A percentile compares a stretch with the other conserved stretches of the same genome.
These are phyloP conservation scores for Metschnikowia similis DNA, from an alignment of 805 yeast genomes.

Conservation along the genomic window DNA sequence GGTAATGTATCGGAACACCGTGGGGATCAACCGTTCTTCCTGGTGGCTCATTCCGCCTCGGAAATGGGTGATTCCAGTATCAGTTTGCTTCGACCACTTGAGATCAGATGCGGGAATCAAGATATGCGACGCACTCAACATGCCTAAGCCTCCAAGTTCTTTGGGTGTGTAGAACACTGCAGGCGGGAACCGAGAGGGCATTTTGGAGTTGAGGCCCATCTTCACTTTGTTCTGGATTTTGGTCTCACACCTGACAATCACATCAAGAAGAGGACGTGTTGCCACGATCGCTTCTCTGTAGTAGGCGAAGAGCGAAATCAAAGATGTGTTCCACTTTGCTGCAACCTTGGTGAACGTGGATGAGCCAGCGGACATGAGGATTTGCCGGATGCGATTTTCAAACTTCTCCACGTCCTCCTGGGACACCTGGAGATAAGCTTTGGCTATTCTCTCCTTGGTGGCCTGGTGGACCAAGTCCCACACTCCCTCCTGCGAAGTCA, in stretches of 20 bases:
- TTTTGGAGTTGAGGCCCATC: constrained; percentile 91
- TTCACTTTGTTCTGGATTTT: constrained; percentile 91
- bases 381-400: constrained; percentile 79
- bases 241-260: constrained; percentile 86
- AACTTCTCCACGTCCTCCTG: constrained; percentile 76
- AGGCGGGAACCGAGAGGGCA: constrained; percentile 99
- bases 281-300: constrained; percentile 90
- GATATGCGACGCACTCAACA: constrained; percentile 95
- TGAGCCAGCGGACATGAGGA: constrained; percentile 92
- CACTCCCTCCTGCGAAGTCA: constrained; percentile 69
- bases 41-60: constrained; percentile 87
- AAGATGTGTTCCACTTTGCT: constrained; percentile 92
- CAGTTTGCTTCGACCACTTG: constrained; percentile 89
- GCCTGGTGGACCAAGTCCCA: constrained; percentile 78
- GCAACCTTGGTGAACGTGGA: constrained; percentile 93
- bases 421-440: constrained; percentile 80
- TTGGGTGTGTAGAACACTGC: constrained; percentile 98
- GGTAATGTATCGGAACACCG: constrained; percentile 85
- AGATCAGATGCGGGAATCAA: constrained; percentile 91
- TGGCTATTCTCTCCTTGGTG: constrained; percentile 83
- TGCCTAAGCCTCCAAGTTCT: constrained; percentile 95
- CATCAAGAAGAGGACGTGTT: constrained; percentile 72
- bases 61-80: constrained; percentile 91
- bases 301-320: constrained; percentile 81
- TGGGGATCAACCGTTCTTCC: constrained; percentile 82